Conservation (phyloP, 768 basidiomycete genomes). For the Favolaschia claudopus region DNA sequence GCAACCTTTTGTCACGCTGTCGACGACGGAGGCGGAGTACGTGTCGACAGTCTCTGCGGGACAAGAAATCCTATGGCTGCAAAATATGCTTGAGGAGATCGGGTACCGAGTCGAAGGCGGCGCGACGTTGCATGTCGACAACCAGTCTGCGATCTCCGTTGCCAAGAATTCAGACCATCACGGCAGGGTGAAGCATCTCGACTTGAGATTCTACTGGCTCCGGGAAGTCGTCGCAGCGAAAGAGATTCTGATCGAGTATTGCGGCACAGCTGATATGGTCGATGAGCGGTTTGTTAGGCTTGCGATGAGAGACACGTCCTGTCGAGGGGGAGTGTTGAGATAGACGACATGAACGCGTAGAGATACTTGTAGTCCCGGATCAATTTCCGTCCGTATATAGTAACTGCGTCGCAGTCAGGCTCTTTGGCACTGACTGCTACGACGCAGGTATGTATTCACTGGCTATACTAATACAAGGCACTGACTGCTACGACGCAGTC, state of each 20-base stretch:
- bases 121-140: conserved; percentile 32
- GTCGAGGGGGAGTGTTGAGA: not conserved
- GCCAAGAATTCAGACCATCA: conserved; percentile 40
- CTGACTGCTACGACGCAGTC: too few species aligned
- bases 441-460: too few species aligned
- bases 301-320: not conserved
- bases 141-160: conserved; percentile 37
- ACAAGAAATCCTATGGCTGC: conserved; percentile 36
- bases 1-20: conserved; percentile 35
- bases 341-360: not conserved
- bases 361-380: too few species aligned
- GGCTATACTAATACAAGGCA: too few species aligned
- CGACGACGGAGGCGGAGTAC: conserved; percentile 48
- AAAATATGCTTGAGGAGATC: conserved; percentile 34
- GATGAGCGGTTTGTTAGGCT: not conserved
- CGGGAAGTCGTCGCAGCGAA: conserved; percentile 28
- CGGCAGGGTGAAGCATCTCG: conserved; percentile 30
- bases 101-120: conserved; percentile 7
- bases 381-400: not conserved
- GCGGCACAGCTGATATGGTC: not conserved
- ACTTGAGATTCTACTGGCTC: conserved; percentile 13
- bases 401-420: not conserved
- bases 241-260: conserved; percentile 27
- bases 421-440: too few species aligned
- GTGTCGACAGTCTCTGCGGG: conserved; percentile 40